phyloP scores from a whole-genome alignment of 1,284 basidiomycete species.

The Austroboletus sp. region DNA sequence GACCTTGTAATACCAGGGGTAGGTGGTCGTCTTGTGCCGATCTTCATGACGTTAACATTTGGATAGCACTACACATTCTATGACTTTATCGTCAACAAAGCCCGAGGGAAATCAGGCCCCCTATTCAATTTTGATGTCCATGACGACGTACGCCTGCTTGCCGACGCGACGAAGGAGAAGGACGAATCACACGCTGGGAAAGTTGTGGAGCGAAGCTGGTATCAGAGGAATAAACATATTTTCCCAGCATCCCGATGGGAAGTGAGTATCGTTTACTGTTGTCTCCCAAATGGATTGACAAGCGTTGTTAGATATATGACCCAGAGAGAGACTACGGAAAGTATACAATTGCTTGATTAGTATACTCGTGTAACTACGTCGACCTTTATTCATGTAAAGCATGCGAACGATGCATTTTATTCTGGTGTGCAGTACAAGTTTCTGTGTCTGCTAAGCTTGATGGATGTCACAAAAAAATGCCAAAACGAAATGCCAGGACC shows the following conservation, averaged over 20 bases:
- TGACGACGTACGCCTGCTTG: constrained; percentile 92
- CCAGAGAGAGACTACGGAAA: constrained; percentile 87
- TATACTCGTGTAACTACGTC: neutral
- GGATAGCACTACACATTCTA: constrained; percentile 93
- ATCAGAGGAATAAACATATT: constrained; percentile 94
- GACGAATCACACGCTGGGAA: constrained; percentile 99
- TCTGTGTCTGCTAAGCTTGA: too few species aligned
- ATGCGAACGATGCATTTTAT: neutral
- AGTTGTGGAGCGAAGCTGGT: constrained; percentile 93
- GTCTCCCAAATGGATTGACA: constrained; percentile 1
- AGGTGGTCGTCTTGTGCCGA: constrained; percentile 21
- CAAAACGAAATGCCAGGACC: constrained; percentile 40
- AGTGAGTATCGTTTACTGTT: constrained; percentile 40
- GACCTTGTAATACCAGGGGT: constrained; percentile 93
- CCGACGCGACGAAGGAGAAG: constrained; percentile 93
- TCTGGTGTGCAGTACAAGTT: neutral
- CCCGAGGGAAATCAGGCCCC: constrained; percentile 94
- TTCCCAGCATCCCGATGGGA: constrained; percentile 95
- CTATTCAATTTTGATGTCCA: constrained; percentile 99
- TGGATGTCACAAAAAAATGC: too few species aligned
- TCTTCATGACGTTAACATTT: constrained; percentile 13
- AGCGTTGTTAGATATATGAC: constrained; percentile 64
- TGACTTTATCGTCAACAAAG: constrained; percentile 97
- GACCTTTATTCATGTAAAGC: neutral
- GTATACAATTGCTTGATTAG: constrained; percentile 67